Conservation (phyloP, 768 basidiomycete species). For the Hericium coralloides region DNA sequence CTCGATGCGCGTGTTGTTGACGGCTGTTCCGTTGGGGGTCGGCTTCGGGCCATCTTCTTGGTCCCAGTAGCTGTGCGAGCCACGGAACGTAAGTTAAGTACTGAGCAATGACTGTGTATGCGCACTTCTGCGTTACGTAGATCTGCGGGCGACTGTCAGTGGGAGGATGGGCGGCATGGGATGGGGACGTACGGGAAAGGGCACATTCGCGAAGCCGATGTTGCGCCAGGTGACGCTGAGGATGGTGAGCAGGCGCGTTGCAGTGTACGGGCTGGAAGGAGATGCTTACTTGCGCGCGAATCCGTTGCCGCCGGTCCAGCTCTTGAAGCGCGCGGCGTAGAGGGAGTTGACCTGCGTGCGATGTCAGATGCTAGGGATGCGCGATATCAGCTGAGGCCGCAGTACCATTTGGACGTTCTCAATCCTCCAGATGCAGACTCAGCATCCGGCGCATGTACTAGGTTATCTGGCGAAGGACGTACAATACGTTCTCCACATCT, state of each 20-base stretch:
- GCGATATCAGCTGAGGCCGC: neutral
- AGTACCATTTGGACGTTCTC: neutral
- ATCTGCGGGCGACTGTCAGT: neutral
- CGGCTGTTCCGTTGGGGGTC: constrained; percentile 20
- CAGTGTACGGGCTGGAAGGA: too few species aligned
- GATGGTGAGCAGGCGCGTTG: neutral
- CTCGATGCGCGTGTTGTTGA: neutral
- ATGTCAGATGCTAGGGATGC: neutral
- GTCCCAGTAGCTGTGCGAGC: constrained; percentile 46
- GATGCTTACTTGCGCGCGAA: constrained; percentile 40
- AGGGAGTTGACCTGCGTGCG: constrained; percentile 35
- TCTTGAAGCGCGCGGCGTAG: constrained; percentile 60
- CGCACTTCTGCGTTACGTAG: neutral
- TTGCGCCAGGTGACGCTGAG: neutral
- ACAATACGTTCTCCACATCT: constrained; percentile 51
- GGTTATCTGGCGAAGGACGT: constrained; percentile 11
- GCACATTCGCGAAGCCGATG: neutral
- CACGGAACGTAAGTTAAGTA: neutral
- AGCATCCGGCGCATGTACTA: neutral
- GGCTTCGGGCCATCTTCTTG: constrained; percentile 40
- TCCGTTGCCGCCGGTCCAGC: constrained; percentile 57
- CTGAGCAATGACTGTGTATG: neutral
- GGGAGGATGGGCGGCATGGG: neutral
- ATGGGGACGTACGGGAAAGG: neutral
- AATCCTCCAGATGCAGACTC: neutral